Conservation (phyloP, 2,329 filamentous ascomycete species). For the Fusarium kyushuense region DNA sequence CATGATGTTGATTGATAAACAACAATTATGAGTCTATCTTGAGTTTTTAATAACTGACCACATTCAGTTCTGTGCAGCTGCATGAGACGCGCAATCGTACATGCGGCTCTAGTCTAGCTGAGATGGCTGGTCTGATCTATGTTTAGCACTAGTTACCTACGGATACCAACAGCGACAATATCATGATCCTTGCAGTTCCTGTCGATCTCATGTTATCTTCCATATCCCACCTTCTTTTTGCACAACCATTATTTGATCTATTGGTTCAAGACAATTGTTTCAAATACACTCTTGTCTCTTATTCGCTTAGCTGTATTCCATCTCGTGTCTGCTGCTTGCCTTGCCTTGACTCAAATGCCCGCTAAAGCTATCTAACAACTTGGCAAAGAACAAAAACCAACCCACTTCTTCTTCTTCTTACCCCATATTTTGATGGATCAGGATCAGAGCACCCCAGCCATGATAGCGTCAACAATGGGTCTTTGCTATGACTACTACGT, state of each 20-base stretch:
- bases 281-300: not conserved
- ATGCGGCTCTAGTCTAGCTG: slow-evolving; percentile 25
- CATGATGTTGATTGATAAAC: not conserved
- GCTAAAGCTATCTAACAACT: slow-evolving; percentile 22
- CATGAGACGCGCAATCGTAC: slow-evolving; percentile 28
- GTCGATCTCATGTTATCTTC: slow-evolving; percentile 24
- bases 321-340: slow-evolving; percentile 20
- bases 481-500: slow-evolving; percentile 5
- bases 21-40: not conserved
- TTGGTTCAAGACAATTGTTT: not conserved
- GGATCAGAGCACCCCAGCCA: slow-evolving; percentile 2
- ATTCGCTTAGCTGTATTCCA: slow-evolving; percentile 8
- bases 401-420: slow-evolving; percentile 3
- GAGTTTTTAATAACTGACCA: not conserved
- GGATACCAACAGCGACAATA: not conserved
- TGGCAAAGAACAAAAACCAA: slow-evolving; percentile 8
- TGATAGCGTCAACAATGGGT: slow-evolving; percentile 16
- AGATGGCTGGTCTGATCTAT: slow-evolving; percentile 25
- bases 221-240: not conserved
- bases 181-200: slow-evolving; percentile 21
- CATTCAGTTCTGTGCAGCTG: not conserved
- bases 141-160: slow-evolving; percentile 19
- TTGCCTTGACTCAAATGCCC: not conserved
- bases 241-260: slow-evolving; percentile 2
- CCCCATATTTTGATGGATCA: slow-evolving; percentile 20